Evolutionary conservation across 2,329 filamentous ascomycete species (phyloP).

Genomic region (Cryphonectria carpinicola): DNA sequence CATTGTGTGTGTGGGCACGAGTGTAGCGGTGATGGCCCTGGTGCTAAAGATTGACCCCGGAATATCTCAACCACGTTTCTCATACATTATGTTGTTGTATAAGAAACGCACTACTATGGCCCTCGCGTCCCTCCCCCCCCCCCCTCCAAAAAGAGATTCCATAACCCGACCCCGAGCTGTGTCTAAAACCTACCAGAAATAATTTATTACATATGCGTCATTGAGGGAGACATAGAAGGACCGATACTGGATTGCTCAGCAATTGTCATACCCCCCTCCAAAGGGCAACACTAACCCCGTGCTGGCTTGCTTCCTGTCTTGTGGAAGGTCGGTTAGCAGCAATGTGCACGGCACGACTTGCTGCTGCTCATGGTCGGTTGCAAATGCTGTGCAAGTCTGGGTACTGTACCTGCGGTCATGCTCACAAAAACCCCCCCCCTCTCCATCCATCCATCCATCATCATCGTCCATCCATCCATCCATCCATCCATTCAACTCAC

Average conservation of each 20-base stretch:
- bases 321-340: background rate
- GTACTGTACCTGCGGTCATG: slow-evolving; percentile 11
- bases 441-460: slow-evolving; percentile 1
- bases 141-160: no score
- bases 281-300: background rate
- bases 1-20: no score
- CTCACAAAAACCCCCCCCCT: background rate
- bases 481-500: background rate
- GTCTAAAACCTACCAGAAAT: background rate
- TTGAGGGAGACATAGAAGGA: background rate
- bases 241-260: background rate
- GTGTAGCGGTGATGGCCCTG: no score
- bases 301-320: background rate
- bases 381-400: background rate
- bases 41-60: no score
- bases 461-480: background rate
- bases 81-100: no score
- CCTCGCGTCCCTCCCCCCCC: background rate
- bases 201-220: background rate
- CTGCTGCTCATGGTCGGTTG: background rate
- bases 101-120: no score
- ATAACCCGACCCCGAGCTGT: background rate
- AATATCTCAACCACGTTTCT: no score
- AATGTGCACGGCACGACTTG: background rate
- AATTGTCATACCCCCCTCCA: background rate